These are phyloP conservation scores for Solanum ossicruentum DNA, from an alignment of 257 asterid species.

Conservation along the genomic window DNA sequence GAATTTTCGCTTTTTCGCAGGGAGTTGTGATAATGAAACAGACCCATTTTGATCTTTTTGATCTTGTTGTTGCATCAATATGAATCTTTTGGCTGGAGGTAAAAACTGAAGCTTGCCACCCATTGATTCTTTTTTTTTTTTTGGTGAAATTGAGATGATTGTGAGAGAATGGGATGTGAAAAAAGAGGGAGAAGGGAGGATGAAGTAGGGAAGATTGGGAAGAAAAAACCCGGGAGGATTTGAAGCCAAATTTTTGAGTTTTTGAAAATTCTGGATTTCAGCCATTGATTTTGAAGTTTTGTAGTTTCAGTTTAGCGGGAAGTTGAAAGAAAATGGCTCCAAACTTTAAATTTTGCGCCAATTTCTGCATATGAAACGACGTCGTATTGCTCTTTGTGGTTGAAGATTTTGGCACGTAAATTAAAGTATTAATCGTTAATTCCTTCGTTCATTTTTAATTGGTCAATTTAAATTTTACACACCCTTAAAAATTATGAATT, in stretches of 20 bases:
- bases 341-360: neutral
- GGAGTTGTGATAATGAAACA: slow-evolving; percentile 20
- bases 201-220: neutral
- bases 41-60: neutral
- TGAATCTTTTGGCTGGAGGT: slow-evolving; percentile 77
- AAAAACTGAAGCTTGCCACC: slow-evolving; percentile 25
- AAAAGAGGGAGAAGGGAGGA: neutral
- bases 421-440: no score
- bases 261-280: neutral
- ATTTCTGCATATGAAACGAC: neutral
- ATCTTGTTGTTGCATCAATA: slow-evolving; percentile 23
- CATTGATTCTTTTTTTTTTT: slow-evolving; percentile 10
- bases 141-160: neutral
- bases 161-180: neutral
- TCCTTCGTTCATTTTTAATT: no score
- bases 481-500: no score
- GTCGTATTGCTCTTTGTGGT: neutral
- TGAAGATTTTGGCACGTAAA: no score
- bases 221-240: neutral
- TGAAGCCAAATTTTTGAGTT: neutral
- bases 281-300: neutral
- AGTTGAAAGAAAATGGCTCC: neutral
- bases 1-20: slow-evolving; percentile 65
- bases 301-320: neutral
- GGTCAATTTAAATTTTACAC: no score